Percentiles rank a stretch among this genome's conserved stretches.
phyloP scores from a whole-genome alignment of 2,329 filamentous ascomycete genomes.

The Exophiala xenobiotica region DNA sequence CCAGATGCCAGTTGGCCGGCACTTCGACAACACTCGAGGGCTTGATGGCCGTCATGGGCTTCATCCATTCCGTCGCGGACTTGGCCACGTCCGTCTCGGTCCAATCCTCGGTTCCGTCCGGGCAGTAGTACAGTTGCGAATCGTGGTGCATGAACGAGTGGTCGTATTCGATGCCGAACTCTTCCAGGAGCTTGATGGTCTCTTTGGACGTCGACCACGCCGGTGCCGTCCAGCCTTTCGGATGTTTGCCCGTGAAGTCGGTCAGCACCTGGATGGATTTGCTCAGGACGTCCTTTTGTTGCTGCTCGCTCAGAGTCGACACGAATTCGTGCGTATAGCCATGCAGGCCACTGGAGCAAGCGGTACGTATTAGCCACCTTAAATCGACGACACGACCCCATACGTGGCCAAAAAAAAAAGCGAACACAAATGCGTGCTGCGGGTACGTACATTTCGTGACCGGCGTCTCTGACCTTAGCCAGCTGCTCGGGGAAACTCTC shows the following conservation, averaged over 20 bases:
- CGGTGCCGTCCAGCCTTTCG: slow-evolving; percentile 56
- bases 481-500: slow-evolving; percentile 54
- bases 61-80: slow-evolving; percentile 13
- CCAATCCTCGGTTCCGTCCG: background rate
- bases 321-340: slow-evolving; percentile 75
- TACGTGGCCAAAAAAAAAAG: background rate
- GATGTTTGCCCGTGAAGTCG: slow-evolving; percentile 66
- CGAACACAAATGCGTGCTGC: no score
- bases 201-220: slow-evolving; percentile 41
- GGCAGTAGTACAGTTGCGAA: slow-evolving; percentile 28
- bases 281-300: slow-evolving; percentile 74
- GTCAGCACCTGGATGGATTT: slow-evolving; percentile 72
- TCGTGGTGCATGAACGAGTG: slow-evolving; percentile 52
- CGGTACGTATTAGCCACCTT: no score
- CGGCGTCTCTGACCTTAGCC: slow-evolving; percentile 54
- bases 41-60: slow-evolving; percentile 43
- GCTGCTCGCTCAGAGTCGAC: slow-evolving; percentile 67
- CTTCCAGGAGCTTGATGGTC: slow-evolving; percentile 41
- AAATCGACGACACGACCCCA: no score
- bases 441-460: slow-evolving; percentile 55
- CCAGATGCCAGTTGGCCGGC: slow-evolving; percentile 48
- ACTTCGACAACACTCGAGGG: slow-evolving; percentile 43
- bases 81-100: slow-evolving; percentile 4
- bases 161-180: slow-evolving; percentile 46
- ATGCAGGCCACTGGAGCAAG: slow-evolving; percentile 54